Evolutionary conservation across 2,329 filamentous ascomycete genomes (phyloP).

Genomic region (Aureobasidium namibiae): DNA sequence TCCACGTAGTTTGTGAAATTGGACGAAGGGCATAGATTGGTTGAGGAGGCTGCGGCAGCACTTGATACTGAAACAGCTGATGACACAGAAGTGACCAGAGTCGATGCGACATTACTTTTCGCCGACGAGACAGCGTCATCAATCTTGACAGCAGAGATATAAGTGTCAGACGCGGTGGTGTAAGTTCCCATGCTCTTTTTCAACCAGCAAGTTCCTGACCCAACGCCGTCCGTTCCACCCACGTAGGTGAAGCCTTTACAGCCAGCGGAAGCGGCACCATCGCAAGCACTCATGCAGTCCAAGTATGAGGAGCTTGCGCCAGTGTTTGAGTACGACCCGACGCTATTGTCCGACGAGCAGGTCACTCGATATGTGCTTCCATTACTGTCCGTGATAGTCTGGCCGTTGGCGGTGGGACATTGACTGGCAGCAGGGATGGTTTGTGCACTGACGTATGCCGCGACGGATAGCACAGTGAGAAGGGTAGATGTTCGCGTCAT

Average conservation of each 20-base stretch:
- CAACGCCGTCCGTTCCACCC: conserved; percentile 17
- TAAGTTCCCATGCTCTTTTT: conserved; percentile 16
- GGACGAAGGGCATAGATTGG: background rate
- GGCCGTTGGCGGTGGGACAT: conserved; percentile 20
- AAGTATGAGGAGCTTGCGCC: conserved; percentile 14
- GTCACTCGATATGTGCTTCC: conserved; percentile 8
- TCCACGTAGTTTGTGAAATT: conserved; percentile 9
- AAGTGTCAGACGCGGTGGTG: conserved; percentile 6
- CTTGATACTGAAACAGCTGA: conserved; percentile 11
- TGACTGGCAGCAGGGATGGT: conserved; percentile 3
- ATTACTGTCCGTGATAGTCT: conserved; percentile 17
- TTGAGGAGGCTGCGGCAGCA: background rate
- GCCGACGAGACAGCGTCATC: conserved; percentile 11
- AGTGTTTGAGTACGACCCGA: conserved; percentile 13
- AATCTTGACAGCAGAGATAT: conserved; percentile 11
- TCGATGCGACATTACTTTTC: background rate
- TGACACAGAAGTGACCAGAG: background rate
- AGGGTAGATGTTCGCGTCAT: background rate
- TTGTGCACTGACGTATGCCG: background rate
- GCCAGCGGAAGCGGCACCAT: conserved; percentile 11
- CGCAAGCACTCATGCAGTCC: conserved; percentile 16
- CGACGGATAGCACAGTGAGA: background rate
- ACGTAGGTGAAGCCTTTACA: conserved; percentile 17
- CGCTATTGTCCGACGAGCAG: conserved; percentile 12
- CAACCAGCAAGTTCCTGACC: conserved; percentile 19